phyloP scores from a whole-genome alignment of 2,329 filamentous ascomycete genomes.

The Blastomyces parvus region DNA sequence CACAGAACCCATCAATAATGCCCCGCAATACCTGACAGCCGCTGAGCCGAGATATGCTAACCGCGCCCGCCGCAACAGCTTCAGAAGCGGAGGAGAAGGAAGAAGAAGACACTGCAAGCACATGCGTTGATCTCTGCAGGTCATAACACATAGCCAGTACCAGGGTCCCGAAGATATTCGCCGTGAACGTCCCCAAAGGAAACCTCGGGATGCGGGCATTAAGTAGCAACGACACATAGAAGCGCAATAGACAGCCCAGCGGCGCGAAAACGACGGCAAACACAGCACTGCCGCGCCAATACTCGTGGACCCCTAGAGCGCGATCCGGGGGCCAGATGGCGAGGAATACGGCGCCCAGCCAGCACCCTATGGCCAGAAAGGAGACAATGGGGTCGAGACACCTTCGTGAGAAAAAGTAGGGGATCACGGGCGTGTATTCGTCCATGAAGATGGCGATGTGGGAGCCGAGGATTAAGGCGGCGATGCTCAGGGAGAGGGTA shows the following conservation, averaged over 20 bases:
- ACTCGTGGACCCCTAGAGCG: slow-evolving; percentile 33
- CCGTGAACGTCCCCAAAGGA: slow-evolving; percentile 75
- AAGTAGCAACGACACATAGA: slow-evolving; percentile 60
- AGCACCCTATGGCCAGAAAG: slow-evolving; percentile 60
- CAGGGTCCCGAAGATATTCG: slow-evolving; percentile 68
- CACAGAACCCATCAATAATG: slow-evolving; percentile 59
- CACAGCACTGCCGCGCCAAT: slow-evolving; percentile 65
- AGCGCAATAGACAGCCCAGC: slow-evolving; percentile 64
- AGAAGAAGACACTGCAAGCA: slow-evolving; percentile 33
- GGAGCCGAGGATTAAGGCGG: slow-evolving; percentile 60
- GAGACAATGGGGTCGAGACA: slow-evolving; percentile 56
- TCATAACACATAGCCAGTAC: slow-evolving; percentile 70
- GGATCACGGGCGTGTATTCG: slow-evolving; percentile 50
- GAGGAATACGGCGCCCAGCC: slow-evolving; percentile 68
- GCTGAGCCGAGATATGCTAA: slow-evolving; percentile 21
- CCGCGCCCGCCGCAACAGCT: slow-evolving; percentile 32
- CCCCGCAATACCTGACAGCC: slow-evolving; percentile 62
- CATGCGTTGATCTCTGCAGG: slow-evolving; percentile 55
- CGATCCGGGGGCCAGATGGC: slow-evolving; percentile 60
- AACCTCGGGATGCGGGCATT: slow-evolving; percentile 60
- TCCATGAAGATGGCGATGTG: slow-evolving; percentile 61
- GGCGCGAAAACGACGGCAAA: slow-evolving; percentile 79
- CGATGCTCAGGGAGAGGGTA: slow-evolving; percentile 61
- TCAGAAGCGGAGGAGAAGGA: background rate
- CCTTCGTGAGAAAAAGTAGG: slow-evolving; percentile 48